Base-by-base conservation (phyloP, 257 asterid species). In the Solanum appendiculatum region DNA sequence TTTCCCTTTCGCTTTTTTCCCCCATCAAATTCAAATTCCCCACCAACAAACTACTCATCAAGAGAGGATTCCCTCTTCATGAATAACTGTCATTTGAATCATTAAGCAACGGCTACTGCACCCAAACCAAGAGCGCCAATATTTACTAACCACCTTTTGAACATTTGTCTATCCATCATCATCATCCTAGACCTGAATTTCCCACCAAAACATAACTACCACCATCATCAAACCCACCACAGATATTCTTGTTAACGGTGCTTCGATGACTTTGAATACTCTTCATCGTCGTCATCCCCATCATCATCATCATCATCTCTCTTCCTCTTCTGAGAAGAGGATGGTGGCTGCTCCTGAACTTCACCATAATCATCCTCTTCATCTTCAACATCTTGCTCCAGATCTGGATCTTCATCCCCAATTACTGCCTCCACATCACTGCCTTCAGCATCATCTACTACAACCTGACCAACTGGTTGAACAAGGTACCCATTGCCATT, bases 301-400 rank as follows among this genome's bases (percentile, higher is more conserved):
- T 37, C 91, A 5, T 85, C 94, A 6, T 85, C 93, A 3, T 84
- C 91, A 1, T 73, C 87, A 8, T 86, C 92, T 84, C 96, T 91
- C 90, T 91, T 92, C 93, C 97, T 93, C 91, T 94, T 94, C 33
- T 88, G 91, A 27, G 98, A 89, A 20, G 96, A 86, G 7, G 98
- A 87, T 36, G 97, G 92, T 1, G 94, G 94, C 88, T 94, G 64
- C 92, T 94, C 99, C 85, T 95, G 99, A 23, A 94, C 95, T 88
- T 92, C 97, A 58, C 97, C 98, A 86, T 94, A 94, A 27, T 93
- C 88, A 18, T 93, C 94, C 33, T 93, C 96, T 11, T 95, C 94
- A 1, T 91, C 96, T 21, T 95, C 94, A 5, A 88, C 88, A 16
- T 90, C 96, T 23, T 92, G 96, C 20, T 90, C 94, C 85, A 91